Evolutionary conservation across 139 green algal genomes (phyloP), one percentile per base, ranked within the genome.

Genomic region (Chlorella sp.): DNA sequence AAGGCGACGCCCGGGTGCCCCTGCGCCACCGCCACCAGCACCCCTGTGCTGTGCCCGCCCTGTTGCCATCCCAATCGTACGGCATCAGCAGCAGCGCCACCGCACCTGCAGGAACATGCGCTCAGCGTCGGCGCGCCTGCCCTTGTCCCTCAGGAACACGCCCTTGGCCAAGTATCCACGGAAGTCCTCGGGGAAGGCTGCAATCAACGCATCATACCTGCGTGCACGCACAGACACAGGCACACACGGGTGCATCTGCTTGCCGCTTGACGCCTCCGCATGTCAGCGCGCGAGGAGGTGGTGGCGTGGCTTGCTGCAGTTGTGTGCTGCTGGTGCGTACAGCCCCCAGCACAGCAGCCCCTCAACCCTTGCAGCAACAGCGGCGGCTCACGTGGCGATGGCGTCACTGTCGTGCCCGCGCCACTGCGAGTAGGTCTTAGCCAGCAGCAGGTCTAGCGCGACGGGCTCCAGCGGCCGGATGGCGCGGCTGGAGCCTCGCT

Each of bases 101-200:
- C 77, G 3, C 20, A 84, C 79, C 80, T 88, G 83, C 65, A 89
- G 70, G 78, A 89, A 85, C 84, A 89, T 86, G 55, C 80, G 75
- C 71, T 86, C 80, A 3, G 80, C 76, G 63, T 89, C 84, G 2
- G 77, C 80, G 50, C 81, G 72, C 24, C 80, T 60, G 5, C 84
- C 84, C n/a, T 78, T 50, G 75, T 89, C 80, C 36, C 78, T 80
- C 42, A 89, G 66, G 60, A 81, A 85, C 68, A 89, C 51, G 2
- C 78, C 84, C 74, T 86, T 89, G 30, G 84, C 84, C 30, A 87
- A 76, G 74, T 87, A 89, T 36, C 80, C 84, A 0, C 84, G 70
- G 76, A 85, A 86, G 69, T 86, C 84, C 50, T 73, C 62, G 0
- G 71, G 77, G 62, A 69, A 74, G 5, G 63, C 2, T 3, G 35